Evolutionary conservation across 805 yeast species (phyloP).

Genomic region (Candida railenensis): DNA sequence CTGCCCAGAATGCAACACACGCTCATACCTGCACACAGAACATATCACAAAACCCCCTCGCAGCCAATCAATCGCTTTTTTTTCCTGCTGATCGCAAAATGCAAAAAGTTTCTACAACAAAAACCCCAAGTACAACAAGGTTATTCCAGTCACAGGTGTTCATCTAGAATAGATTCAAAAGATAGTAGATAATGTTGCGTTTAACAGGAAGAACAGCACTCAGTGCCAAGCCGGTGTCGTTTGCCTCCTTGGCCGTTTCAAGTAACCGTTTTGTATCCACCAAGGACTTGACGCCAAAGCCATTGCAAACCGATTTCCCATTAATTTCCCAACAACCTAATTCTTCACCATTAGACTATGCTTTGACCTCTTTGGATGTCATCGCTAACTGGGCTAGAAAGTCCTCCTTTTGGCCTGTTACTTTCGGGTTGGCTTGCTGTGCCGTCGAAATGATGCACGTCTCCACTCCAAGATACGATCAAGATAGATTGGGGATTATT

Average conservation of each 20-base stretch:
- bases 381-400: conserved; percentile 90
- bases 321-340: conserved; percentile 62
- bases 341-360: conserved; percentile 67
- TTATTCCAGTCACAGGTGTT: no score
- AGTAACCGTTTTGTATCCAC: conserved; percentile 28
- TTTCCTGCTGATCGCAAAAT: conserved; percentile 7
- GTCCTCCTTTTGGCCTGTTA: conserved; percentile 91
- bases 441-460: conserved; percentile 96
- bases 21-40: neutral
- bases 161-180: no score
- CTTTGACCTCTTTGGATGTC: conserved; percentile 76
- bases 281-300: conserved; percentile 48
- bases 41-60: conserved; percentile 1
- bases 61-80: conserved; percentile 6
- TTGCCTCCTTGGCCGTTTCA: conserved; percentile 4
- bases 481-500: conserved; percentile 88
- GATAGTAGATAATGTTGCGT: conserved; percentile 2
- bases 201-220: conserved; percentile 4
- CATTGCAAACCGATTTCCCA: conserved; percentile 66
- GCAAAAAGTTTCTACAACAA: neutral
- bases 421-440: conserved; percentile 90
- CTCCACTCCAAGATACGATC: conserved; percentile 88
- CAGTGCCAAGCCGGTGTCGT: neutral
- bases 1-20: no score
- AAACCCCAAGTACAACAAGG: no score